Base-by-base conservation (phyloP, 768 basidiomycete genomes). In the Cystoderma amianthinum region DNA sequence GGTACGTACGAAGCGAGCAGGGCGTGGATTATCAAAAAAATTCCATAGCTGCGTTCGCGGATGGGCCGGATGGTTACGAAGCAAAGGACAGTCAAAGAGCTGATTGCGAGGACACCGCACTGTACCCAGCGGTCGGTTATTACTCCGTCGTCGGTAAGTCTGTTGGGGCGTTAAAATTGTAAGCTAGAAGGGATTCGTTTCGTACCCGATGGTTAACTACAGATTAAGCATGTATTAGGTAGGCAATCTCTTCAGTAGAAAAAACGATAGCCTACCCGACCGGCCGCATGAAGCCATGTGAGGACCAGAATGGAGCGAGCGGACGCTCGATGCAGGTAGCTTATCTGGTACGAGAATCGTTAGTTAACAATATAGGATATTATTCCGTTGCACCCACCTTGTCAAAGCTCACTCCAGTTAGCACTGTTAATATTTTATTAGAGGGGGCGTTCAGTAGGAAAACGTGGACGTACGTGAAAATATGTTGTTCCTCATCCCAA, bases 401-500 rank as follows among this genome's bases (percentile, higher is more conserved):
- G 48, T 66, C 61, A 41, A 62, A 71, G 42, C 72, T 69, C 36
- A 80, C 57, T 15, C 76, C 74, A 3, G 76, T 79, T 23, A 78
- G 49, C 22, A 64, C 76, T 79, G 44, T 21, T 15, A 24, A 39
- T n/a, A n/a, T 15, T 18, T 32, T 12, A 23, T 23, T n/a, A 12
- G 18, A 17, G 6, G 22, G 4, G 15, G 33, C 2, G 22, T 15
- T 19, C 19, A 15, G 36, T 43, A 10, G 45, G 33, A 9, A 20
- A 17, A 38, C 18, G 18, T 7, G 3, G 11, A 48, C 61, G 39
- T 18, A 65, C 65, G 58, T 3, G 61, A 60, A 23, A 67, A 51
- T 12, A 78, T 52, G 43, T 82, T 82, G 55, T 83, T 82, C 20
- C 75, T 76, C 46, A 73, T 75, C 1, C 76, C 78, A 18, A 84